These are phyloP conservation scores for Neurospora sp. DNA, from an alignment of 495 filamentous ascomycete species.

Conservation along the genomic window DNA sequence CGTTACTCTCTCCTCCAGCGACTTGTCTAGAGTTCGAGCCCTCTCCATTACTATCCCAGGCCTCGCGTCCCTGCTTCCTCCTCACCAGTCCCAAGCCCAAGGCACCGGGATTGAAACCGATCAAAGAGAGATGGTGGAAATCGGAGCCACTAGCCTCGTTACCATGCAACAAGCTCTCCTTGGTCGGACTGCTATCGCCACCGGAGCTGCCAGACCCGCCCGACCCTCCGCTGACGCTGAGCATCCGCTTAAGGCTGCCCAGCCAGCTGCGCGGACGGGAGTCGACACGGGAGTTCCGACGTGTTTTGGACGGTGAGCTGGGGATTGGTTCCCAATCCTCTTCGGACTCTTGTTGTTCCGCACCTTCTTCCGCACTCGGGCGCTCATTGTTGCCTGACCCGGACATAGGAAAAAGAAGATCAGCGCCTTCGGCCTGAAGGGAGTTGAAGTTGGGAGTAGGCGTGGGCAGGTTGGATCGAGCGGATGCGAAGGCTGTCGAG, in stretches of 20 bases:
- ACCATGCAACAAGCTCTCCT: slow-evolving; percentile 16
- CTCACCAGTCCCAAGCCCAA: slow-evolving; percentile 12
- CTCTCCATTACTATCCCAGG: slow-evolving; percentile 22
- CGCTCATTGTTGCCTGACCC: not conserved
- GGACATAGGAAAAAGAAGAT: not conserved
- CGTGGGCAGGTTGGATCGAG: not conserved
- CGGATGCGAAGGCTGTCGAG: not conserved
- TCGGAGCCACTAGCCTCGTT: not conserved
- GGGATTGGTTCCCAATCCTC: not conserved
- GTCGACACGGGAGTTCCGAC: not conserved
- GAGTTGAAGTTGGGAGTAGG: not conserved
- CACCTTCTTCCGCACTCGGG: not conserved
- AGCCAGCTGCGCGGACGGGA: slow-evolving; percentile 32
- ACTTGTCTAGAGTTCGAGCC: not conserved
- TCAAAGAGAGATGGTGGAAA: not conserved
- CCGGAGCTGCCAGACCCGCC: slow-evolving; percentile 5
- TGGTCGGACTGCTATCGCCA: slow-evolving; percentile 12
- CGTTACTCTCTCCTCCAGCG: not conserved
- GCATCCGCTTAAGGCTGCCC: slow-evolving; percentile 37
- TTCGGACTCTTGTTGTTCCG: not conserved
- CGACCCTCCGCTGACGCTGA: slow-evolving; percentile 19
- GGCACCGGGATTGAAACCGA: not conserved
- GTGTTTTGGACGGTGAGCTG: not conserved
- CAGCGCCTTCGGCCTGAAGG: not conserved
- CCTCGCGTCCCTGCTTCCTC: slow-evolving; percentile 33